phyloP scores from a whole-genome alignment of 805 yeast genomes.

The Blastobotrys chiropterorum region DNA sequence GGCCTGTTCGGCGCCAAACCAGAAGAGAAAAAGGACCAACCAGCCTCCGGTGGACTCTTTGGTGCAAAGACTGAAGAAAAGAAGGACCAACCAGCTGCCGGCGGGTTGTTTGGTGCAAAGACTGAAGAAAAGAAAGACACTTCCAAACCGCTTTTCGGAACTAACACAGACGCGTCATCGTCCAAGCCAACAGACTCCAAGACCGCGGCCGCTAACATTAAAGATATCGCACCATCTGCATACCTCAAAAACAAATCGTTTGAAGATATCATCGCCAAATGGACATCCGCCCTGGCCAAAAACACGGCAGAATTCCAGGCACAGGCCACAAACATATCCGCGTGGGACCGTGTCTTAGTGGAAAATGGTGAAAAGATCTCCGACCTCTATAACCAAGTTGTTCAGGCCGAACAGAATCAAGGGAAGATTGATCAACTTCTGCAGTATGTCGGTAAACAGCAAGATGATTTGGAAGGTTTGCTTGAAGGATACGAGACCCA shows the following conservation, averaged over 20 bases:
- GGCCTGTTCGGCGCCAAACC: constrained; percentile 15
- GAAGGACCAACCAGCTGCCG: constrained; percentile 7
- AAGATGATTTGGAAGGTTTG: constrained; percentile 79
- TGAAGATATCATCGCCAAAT: constrained; percentile 85
- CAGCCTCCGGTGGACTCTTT: constrained; percentile 19
- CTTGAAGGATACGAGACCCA: constrained; percentile 78
- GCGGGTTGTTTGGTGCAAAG: constrained; percentile 4
- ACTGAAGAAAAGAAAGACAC: constrained; percentile 4
- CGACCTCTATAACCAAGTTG: constrained; percentile 67
- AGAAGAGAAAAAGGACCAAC: constrained; percentile 18
- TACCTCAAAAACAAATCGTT: constrained; percentile 83
- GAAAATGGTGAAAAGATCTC: constrained; percentile 81
- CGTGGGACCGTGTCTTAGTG: constrained; percentile 82
- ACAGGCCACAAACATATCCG: constrained; percentile 67
- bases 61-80: constrained; percentile 5
- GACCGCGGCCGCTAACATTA: constrained; percentile 31
- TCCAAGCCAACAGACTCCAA: constrained; percentile 10
- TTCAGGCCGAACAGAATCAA: constrained; percentile 81
- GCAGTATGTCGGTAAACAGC: constrained; percentile 82
- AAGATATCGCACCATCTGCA: constrained; percentile 46
- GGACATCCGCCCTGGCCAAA: constrained; percentile 80
- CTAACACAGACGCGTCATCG: constrained; percentile 6
- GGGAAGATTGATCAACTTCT: constrained; percentile 80
- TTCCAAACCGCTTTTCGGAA: constrained; percentile 6
- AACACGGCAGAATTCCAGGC: constrained; percentile 68